These are phyloP conservation scores for Crithidia sp. DNA, from an alignment of 208 protist species.

Conservation along the genomic window DNA sequence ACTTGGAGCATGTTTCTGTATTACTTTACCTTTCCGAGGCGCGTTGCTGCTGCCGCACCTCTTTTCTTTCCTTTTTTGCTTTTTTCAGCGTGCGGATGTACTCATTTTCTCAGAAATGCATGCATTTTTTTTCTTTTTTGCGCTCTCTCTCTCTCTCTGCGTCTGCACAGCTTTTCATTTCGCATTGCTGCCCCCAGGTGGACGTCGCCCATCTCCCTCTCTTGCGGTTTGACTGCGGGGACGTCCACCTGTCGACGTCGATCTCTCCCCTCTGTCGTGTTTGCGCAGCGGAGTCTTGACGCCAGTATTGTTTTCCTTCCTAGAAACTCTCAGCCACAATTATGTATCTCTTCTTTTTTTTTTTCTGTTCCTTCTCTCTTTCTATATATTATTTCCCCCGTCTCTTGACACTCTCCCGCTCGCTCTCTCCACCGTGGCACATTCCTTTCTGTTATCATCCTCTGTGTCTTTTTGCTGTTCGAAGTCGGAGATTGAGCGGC, in stretches of 20 bases:
- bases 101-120: too few relatives aligned
- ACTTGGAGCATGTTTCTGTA: not conserved
- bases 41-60: not conserved
- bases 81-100: not conserved
- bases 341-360: not conserved
- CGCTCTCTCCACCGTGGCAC: too few relatives aligned
- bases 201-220: not conserved
- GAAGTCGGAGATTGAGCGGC: too few relatives aligned
- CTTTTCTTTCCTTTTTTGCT: conserved; percentile 22
- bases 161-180: not conserved
- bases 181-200: not conserved
- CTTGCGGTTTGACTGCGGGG: too few relatives aligned
- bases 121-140: not conserved
- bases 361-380: not conserved
- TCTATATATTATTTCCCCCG: not conserved
- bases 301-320: too few relatives aligned
- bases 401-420: too few relatives aligned
- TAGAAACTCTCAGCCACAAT: too few relatives aligned
- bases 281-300: too few relatives aligned
- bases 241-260: not conserved
- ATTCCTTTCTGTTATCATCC: too few relatives aligned
- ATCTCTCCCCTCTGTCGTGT: too few relatives aligned
- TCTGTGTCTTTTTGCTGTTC: too few relatives aligned
- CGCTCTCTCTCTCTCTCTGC: not conserved
- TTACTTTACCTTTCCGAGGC: conserved; percentile 5